Base-by-base conservation (phyloP, 768 basidiomycete genomes). In the Clavulina sp. region DNA sequence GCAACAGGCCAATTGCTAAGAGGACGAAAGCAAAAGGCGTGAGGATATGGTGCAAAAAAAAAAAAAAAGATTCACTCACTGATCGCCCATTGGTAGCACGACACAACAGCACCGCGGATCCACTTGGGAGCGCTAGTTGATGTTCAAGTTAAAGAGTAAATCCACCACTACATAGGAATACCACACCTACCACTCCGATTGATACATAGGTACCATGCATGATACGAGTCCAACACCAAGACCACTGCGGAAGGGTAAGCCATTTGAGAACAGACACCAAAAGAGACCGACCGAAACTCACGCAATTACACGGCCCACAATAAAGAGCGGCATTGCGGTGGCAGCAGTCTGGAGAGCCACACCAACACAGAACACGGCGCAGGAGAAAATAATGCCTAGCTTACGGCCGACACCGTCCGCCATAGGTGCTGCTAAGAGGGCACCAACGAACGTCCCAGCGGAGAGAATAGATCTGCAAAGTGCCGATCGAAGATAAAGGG, bases 391-490 rank as follows among this genome's bases (percentile, higher is more conserved):
- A 59, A 79, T 68, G 52, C 72, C 74, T 41, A 57, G 59, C 52
- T 66, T 69, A 56, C 77, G 73, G 36, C 75, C 76, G 40, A 76
- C 58, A 47, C 70, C 56, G 57, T 78, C 80, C 2, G 75, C 81
- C 16, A 75, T 36, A 49, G 72, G 74, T 44, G 51, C 61, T 3
- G 58, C 61, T 3, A 58, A 6, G 48, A 64, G 59, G 28, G 60
- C 60, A 47, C 62, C 85, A 56, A 84, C 77, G 71, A 89, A 86
- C 26, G 85, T 89, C 55, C 87, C 87, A 19, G 81, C 84, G 5
- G 84, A 87, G 32, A 87, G 76, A 60, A 85, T 81, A 28, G 72
- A 73, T 53, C 70, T 28, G 13, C 32, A 33, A 26, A 16, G 32
- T 7, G 48, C 21, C 36, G 21, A 13, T 21, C 36, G 36, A 38